Evolutionary conservation across 257 asterid genomes (phyloP).

Genomic region (Rhazya stricta): DNA sequence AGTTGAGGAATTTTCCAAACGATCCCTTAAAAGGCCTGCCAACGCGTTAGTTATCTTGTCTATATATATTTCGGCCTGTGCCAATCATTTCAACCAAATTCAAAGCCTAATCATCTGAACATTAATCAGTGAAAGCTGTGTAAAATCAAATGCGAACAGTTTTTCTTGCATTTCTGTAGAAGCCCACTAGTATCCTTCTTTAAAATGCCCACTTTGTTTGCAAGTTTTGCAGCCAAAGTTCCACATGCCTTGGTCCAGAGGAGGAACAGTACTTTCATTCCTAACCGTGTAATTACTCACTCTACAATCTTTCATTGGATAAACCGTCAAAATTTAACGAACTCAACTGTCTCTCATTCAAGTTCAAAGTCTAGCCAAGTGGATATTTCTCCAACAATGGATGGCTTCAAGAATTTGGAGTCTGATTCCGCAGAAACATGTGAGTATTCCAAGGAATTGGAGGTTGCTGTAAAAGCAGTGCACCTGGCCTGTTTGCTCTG

Average conservation of each 20-base stretch:
- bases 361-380: conserved; percentile 21
- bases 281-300: conserved; percentile 2
- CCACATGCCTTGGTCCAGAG: conserved; percentile 16
- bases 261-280: conserved; percentile 9
- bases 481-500: conserved; percentile 76
- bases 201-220: conserved; percentile 38
- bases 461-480: conserved; percentile 76
- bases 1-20: too few relatives aligned
- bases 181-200: not conserved
- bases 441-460: conserved; percentile 39
- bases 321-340: conserved; percentile 5
- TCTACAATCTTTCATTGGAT: conserved; percentile 13
- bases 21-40: too few relatives aligned
- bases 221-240: conserved; percentile 27
- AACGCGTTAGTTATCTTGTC: not conserved
- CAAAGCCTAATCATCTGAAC: not conserved
- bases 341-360: conserved; percentile 16
- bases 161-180: not conserved
- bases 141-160: not conserved
- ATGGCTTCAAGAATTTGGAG: conserved; percentile 24
- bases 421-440: conserved; percentile 22
- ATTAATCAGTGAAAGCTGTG: too few relatives aligned
- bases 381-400: conserved; percentile 26
- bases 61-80: too few relatives aligned
- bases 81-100: not conserved